Percentiles rank a stretch among this genome's conserved stretches.
Evolutionary conservation across 225 moss, liverwort and hornwort genomes (phyloP).

Genomic region (Marchantia polymorpha): DNA sequence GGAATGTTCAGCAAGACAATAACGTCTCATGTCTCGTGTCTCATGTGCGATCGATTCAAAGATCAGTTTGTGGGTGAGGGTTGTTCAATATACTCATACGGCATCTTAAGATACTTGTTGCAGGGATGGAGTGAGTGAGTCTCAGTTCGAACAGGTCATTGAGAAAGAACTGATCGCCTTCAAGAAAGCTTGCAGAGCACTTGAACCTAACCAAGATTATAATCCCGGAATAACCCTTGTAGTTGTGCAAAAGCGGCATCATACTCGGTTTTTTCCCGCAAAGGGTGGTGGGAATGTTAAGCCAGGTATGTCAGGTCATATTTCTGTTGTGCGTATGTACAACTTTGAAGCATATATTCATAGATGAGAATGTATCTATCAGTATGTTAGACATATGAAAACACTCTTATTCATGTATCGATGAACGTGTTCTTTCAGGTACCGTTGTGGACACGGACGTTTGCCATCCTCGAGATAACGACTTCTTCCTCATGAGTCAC

Average conservation of each 20-base stretch:
- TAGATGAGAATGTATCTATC: no score
- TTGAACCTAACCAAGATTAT: constrained; percentile 43
- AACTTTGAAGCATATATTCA: no score
- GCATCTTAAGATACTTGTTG: neutral
- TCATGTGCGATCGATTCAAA: no score
- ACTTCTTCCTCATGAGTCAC: constrained; percentile 90
- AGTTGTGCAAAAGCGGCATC: constrained; percentile 88
- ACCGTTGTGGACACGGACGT: constrained; percentile 84
- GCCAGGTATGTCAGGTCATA: constrained; percentile 47
- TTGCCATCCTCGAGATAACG: constrained; percentile 84
- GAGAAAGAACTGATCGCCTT: constrained; percentile 73
- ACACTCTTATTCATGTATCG: no score
- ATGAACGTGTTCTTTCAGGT: constrained; percentile 40
- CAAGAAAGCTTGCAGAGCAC: constrained; percentile 61
- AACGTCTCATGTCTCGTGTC: no score
- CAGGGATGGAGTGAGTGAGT: constrained; percentile 92
- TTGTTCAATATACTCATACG: no score
- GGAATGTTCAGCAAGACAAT: no score
- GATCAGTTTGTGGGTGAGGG: no score
- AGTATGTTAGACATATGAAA: no score
- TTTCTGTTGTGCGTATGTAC: no score
- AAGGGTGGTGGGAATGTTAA: constrained; percentile 58
- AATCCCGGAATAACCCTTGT: constrained; percentile 77
- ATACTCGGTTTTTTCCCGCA: constrained; percentile 82
- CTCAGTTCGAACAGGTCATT: constrained; percentile 84